A percentile compares a stretch with the other conserved stretches of the same genome.
Evolutionary conservation across 2,329 filamentous ascomycete genomes (phyloP).

Genomic region (Fusarium sacchari): DNA sequence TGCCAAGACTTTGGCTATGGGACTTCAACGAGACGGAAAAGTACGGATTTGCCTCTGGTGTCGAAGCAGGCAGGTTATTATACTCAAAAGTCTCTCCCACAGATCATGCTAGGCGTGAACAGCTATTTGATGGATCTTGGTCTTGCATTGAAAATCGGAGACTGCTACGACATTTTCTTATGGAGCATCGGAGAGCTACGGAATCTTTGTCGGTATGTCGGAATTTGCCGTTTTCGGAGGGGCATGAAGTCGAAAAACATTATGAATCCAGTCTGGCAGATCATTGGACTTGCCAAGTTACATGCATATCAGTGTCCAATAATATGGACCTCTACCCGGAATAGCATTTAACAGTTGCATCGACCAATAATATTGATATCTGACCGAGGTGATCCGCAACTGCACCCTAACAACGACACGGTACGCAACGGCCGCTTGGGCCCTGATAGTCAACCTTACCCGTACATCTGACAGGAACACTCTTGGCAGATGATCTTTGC

Average conservation of each 20-base stretch:
- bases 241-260: not conserved
- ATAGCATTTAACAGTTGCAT: too few relatives aligned
- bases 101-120: not conserved
- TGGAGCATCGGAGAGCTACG: too few relatives aligned
- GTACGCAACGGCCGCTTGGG: not conserved
- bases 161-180: not conserved
- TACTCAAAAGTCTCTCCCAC: not conserved
- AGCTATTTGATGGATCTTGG: rapidly evolving
- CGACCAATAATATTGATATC: not conserved
- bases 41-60: not conserved
- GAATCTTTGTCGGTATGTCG: too few relatives aligned
- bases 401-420: not conserved
- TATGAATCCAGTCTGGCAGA: not conserved
- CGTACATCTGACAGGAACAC: not conserved
- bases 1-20: rapidly evolving
- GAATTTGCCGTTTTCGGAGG: not conserved
- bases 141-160: rapidly evolving
- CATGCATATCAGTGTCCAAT: not conserved
- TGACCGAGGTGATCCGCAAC: not conserved
- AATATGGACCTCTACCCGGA: not conserved
- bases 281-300: not conserved
- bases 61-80: rapidly evolving
- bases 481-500: not conserved
- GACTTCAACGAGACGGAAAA: not conserved
- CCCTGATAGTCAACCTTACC: not conserved